Conservation (phyloP, 331 rosid genomes). For the Acacia concinna region DNA sequence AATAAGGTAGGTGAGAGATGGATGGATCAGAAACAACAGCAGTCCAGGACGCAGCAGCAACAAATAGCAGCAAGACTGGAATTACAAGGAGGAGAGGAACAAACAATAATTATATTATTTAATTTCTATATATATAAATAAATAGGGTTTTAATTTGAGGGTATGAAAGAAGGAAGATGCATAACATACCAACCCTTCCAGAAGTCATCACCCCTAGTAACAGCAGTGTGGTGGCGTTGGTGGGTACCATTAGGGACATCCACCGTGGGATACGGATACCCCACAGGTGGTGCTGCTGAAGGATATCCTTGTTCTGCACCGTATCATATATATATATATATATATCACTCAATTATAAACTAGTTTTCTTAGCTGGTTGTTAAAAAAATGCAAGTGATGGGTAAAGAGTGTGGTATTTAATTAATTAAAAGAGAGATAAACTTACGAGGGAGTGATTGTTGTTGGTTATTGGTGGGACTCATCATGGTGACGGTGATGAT, state of each 20-base stretch:
- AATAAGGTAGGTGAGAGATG: no score
- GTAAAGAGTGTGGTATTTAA: no score
- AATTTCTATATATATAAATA: no score
- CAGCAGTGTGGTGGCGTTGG: constrained; percentile 29
- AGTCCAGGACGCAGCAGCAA: constrained; percentile 42
- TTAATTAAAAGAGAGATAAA: neutral
- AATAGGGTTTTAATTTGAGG: no score
- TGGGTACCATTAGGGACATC: neutral
- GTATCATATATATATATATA: neutral
- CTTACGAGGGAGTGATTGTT: constrained; percentile 4
- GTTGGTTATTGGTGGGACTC: neutral
- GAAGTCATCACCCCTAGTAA: constrained; percentile 39
- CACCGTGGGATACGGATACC: constrained; percentile 42
- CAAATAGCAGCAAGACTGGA: constrained; percentile 43
- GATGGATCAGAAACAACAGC: constrained; percentile 26
- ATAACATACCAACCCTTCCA: constrained; percentile 40
- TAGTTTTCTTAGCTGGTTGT: no score
- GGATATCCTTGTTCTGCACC: constrained; percentile 7
- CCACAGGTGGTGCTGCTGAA: constrained; percentile 22
- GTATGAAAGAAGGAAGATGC: neutral
- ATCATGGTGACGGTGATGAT: constrained; percentile 28
- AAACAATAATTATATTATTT: neutral
- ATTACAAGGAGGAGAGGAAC: neutral
- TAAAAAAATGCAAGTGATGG: no score
- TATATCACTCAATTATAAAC: no score